Conservation (phyloP, 495 filamentous ascomycete genomes). For the Massariosphaeria phaeospora region DNA sequence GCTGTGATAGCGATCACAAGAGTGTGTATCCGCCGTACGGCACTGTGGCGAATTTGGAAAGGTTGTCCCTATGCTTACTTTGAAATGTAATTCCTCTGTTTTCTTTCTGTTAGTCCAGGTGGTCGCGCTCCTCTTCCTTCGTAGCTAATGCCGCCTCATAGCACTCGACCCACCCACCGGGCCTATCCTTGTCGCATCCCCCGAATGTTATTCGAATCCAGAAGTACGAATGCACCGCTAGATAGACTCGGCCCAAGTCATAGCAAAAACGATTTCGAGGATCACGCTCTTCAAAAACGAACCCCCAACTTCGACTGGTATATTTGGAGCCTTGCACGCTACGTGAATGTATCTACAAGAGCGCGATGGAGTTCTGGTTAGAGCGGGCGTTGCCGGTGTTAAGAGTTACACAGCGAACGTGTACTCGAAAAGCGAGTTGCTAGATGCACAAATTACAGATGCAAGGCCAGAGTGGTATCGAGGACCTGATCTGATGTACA, state of each 20-base stretch:
- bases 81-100: constrained; percentile 33
- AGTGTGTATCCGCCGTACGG: constrained; percentile 34
- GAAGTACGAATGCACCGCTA: background rate
- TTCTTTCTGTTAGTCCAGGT: constrained; percentile 34
- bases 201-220: background rate
- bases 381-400: constrained; percentile 36
- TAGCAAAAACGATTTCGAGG: constrained; percentile 36
- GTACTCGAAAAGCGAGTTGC: constrained; percentile 32
- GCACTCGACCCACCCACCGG: too few species aligned
- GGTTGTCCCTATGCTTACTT: constrained; percentile 30
- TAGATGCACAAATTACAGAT: constrained; percentile 34
- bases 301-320: constrained; percentile 38
- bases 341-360: constrained; percentile 31
- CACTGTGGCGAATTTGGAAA: constrained; percentile 34
- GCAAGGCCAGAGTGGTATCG: constrained; percentile 22
- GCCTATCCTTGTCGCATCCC: too few species aligned
- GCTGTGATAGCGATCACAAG: constrained; percentile 37
- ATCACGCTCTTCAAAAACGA: constrained; percentile 31
- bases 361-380: constrained; percentile 38
- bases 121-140: constrained; percentile 4
- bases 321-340: constrained; percentile 35
- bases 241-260: too few species aligned
- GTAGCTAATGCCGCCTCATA: too few species aligned
- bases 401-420: constrained; percentile 37
- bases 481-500: too few species aligned